Percentiles rank a stretch among this genome's conserved stretches.
These are phyloP conservation scores for Sugiyamaella grinbergsii DNA, from an alignment of 1,139 yeast genomes.

Conservation along the genomic window DNA sequence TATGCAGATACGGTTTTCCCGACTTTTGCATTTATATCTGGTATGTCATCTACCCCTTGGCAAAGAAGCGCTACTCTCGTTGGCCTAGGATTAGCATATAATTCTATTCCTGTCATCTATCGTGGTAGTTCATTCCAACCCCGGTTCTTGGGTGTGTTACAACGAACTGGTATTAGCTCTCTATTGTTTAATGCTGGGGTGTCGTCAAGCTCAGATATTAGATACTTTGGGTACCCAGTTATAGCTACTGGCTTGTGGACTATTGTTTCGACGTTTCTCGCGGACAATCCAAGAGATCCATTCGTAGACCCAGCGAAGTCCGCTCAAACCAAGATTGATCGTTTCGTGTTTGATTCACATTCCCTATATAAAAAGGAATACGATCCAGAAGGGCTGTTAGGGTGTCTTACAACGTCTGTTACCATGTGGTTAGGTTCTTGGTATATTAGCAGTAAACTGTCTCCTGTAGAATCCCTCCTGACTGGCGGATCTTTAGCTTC, in stretches of 20 bases:
- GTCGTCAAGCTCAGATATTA: conserved; percentile 18
- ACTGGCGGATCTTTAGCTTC: conserved; percentile 37
- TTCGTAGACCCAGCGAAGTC: conserved; percentile 35
- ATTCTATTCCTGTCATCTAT: conserved; percentile 31
- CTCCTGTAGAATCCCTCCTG: conserved; percentile 32
- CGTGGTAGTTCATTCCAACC: conserved; percentile 27
- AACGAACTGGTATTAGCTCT: conserved; percentile 43
- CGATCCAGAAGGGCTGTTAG: conserved; percentile 46
- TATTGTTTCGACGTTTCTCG: conserved; percentile 33
- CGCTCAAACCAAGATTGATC: conserved; percentile 43
- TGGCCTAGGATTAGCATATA: conserved; percentile 44
- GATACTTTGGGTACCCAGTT: conserved; percentile 31
- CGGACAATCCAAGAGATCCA: conserved; percentile 37
- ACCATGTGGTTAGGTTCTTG: conserved; percentile 42
- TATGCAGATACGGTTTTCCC: conserved; percentile 47
- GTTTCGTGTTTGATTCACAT: conserved; percentile 29
- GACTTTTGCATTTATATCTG: conserved; percentile 42
- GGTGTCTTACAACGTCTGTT: conserved; percentile 41
- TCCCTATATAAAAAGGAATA: conserved; percentile 36
- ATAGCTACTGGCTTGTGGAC: conserved; percentile 37
- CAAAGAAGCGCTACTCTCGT: conserved; percentile 36
- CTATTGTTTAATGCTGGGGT: conserved; percentile 31
- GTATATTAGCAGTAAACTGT: conserved; percentile 33
- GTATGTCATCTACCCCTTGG: conserved; percentile 37
- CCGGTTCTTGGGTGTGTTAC: conserved; percentile 44